phyloP scores from a whole-genome alignment of 148 eudicot genomes.

The Cornus kousa region DNA sequence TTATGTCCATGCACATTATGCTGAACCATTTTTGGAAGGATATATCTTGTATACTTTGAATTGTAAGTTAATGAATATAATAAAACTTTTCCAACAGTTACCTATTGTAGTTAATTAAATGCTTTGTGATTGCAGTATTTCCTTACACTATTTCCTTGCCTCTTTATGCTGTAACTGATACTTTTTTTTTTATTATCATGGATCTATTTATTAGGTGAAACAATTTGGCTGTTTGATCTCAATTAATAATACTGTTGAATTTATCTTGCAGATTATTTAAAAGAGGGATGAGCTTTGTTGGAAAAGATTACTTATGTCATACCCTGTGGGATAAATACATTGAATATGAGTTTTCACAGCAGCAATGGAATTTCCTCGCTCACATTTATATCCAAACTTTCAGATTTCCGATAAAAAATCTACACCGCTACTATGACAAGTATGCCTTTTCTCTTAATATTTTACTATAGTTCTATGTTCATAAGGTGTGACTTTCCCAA shows the following conservation, averaged over 20 bases:
- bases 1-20: background rate
- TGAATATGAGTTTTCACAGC: constrained; percentile 73
- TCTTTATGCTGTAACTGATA: background rate
- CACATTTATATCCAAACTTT: constrained; percentile 57
- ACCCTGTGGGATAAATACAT: constrained; percentile 79
- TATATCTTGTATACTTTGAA: too few species aligned
- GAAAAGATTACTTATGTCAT: constrained; percentile 78
- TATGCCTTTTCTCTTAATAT: constrained; percentile 25
- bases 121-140: background rate
- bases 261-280: constrained; percentile 58
- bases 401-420: constrained; percentile 74
- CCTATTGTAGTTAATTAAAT: background rate
- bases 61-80: background rate
- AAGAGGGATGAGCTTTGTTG: constrained; percentile 73
- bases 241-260: constrained; percentile 1
- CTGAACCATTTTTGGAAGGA: background rate
- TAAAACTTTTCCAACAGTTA: background rate
- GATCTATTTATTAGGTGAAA: background rate
- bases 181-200: background rate
- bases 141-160: background rate
- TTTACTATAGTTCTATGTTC: background rate
- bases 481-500: background rate
- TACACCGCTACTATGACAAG: constrained; percentile 79
- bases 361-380: constrained; percentile 78
- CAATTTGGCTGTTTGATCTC: constrained; percentile 4